These are phyloP conservation scores for Dissophora globulifera DNA, from an alignment of 192 early-diverging fungal species.

Conservation along the genomic window DNA sequence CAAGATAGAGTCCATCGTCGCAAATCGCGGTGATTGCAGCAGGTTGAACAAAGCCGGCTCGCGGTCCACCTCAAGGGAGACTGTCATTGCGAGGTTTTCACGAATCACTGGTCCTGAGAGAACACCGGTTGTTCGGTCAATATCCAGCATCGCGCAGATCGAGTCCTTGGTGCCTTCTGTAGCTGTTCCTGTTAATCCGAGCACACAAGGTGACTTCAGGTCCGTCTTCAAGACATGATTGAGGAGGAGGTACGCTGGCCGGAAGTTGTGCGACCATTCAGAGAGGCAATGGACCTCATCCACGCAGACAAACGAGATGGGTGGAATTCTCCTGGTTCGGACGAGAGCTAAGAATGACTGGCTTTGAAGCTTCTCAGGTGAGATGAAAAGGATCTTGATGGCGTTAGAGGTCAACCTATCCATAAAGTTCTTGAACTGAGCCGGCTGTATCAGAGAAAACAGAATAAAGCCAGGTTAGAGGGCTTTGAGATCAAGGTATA, in stretches of 20 bases:
- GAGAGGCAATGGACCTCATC: slow-evolving; percentile 89
- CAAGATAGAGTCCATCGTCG: slow-evolving; percentile 67
- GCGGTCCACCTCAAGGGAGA: slow-evolving; percentile 60
- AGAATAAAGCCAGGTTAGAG: no score
- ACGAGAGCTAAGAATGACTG: slow-evolving; percentile 69
- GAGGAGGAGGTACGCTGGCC: slow-evolving; percentile 75
- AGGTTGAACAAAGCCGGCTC: slow-evolving; percentile 66
- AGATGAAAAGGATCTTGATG: slow-evolving; percentile 77
- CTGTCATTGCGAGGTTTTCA: slow-evolving; percentile 70
- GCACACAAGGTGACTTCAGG: slow-evolving; percentile 63
- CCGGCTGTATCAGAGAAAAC: slow-evolving; percentile 20
- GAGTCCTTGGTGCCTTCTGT: slow-evolving; percentile 63
- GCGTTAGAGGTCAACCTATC: slow-evolving; percentile 58
- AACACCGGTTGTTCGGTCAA: slow-evolving; percentile 60
- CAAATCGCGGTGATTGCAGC: slow-evolving; percentile 63
- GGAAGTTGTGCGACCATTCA: slow-evolving; percentile 90
- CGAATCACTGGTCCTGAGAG: slow-evolving; percentile 65
- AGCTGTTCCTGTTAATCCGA: slow-evolving; percentile 81
- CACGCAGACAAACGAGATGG: slow-evolving; percentile 71
- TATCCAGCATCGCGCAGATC: slow-evolving; percentile 70
- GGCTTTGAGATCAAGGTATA: no score
- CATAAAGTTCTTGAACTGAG: slow-evolving; percentile 49
- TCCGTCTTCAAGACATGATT: slow-evolving; percentile 55
- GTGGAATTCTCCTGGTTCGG: slow-evolving; percentile 57
- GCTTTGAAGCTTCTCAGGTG: slow-evolving; percentile 76